A percentile compares a stretch with the other conserved stretches of the same genome.
These are phyloP conservation scores for Hypoxylon sp. DNA, from an alignment of 2,329 filamentous ascomycete genomes.

Conservation along the genomic window DNA sequence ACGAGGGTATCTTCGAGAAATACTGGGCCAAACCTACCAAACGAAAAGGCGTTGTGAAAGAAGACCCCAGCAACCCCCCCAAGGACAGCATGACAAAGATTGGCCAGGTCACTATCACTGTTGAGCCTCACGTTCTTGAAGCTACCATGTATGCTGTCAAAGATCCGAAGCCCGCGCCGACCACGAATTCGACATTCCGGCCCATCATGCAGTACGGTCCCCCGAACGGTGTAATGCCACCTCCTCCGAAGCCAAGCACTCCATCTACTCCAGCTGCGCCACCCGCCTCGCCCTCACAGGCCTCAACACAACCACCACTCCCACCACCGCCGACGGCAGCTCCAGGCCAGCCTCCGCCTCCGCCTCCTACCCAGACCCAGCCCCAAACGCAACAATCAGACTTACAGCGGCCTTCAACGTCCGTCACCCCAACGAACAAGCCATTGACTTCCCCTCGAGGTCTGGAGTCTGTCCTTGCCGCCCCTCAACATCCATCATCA, in stretches of 20 bases:
- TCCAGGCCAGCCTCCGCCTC: conserved; percentile 25
- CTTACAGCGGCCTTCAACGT: conserved; percentile 25
- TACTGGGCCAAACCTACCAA: conserved; percentile 80
- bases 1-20: conserved; percentile 76
- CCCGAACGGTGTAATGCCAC: conserved; percentile 68
- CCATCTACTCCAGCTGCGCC: conserved; percentile 38
- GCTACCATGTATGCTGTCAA: conserved; percentile 78
- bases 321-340: conserved; percentile 28
- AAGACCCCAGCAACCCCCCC: conserved; percentile 71
- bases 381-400: conserved; percentile 23
- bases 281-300: conserved; percentile 16
- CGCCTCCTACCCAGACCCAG: conserved; percentile 28
- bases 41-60: conserved; percentile 70
- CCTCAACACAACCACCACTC: conserved; percentile 26
- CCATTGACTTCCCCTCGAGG: conserved; percentile 41
- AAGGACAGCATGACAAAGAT: conserved; percentile 78
- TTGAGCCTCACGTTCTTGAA: conserved; percentile 83
- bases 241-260: conserved; percentile 53
- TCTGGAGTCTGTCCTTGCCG: conserved; percentile 46
- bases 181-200: conserved; percentile 52
- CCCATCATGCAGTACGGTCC: conserved; percentile 73
- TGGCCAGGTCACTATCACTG: conserved; percentile 76
- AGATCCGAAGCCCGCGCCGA: conserved; percentile 62
- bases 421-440: conserved; percentile 23
- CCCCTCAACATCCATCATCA: conserved; percentile 42